A percentile compares a stretch with the other conserved stretches of the same genome.
Evolutionary conservation across 1,139 yeast species (phyloP).

Genomic region (Yamadazyma mexicana): DNA sequence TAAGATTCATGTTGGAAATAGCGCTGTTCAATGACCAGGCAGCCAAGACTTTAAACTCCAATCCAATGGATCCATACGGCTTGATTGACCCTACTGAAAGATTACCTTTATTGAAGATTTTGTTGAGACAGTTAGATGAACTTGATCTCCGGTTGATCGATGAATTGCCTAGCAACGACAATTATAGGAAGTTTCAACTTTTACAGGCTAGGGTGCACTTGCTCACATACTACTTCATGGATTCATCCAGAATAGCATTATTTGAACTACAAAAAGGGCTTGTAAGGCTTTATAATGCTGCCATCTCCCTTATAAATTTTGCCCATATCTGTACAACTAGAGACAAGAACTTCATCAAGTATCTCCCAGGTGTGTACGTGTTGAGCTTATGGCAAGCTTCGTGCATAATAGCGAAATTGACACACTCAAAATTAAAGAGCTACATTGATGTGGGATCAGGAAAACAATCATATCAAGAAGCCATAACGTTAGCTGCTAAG

Average conservation of each 20-base stretch:
- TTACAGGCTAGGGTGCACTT: constrained; percentile 77
- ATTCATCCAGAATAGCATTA: constrained; percentile 51
- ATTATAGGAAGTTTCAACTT: constrained; percentile 65
- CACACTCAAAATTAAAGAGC: constrained; percentile 69
- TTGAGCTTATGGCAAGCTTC: constrained; percentile 90
- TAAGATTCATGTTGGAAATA: constrained; percentile 75
- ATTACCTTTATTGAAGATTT: constrained; percentile 68
- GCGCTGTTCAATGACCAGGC: constrained; percentile 86
- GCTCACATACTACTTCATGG: constrained; percentile 78
- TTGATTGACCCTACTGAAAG: constrained; percentile 67
- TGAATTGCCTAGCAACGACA: constrained; percentile 44
- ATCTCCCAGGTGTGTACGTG: constrained; percentile 81
- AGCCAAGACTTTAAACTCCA: constrained; percentile 72
- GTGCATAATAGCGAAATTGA: constrained; percentile 74
- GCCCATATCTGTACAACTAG: constrained; percentile 59
- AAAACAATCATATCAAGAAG: constrained; percentile 65
- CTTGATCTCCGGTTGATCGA: constrained; percentile 54
- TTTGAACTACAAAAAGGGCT: constrained; percentile 74
- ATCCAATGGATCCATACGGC: constrained; percentile 67
- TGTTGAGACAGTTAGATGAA: constrained; percentile 72
- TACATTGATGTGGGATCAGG: constrained; percentile 74
- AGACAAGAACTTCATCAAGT: constrained; percentile 65
- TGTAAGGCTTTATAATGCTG: constrained; percentile 75
- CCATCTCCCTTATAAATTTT: constrained; percentile 69
- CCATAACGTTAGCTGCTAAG: constrained; percentile 66